Conservation (phyloP, 805 yeast genomes). For the Candida nonsorbophila region DNA sequence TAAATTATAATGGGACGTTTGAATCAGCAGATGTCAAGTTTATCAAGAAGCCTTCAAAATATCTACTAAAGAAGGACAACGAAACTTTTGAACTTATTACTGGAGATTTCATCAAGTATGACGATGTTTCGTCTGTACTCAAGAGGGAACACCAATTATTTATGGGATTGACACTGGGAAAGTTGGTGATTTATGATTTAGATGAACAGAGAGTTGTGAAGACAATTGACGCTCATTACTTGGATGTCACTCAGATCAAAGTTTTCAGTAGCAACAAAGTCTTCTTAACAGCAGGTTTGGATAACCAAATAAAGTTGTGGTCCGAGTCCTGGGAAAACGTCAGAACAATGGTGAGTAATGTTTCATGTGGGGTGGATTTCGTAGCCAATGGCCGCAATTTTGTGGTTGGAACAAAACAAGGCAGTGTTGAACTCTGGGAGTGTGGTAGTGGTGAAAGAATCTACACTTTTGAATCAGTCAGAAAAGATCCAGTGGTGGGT, state of each 20-base stretch:
- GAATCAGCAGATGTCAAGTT: slow-evolving; percentile 1
- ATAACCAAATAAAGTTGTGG: slow-evolving; percentile 61
- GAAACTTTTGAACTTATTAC: slow-evolving; percentile 3
- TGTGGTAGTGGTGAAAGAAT: slow-evolving; percentile 51
- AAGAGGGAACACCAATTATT: slow-evolving; percentile 6
- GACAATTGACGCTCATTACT: slow-evolving; percentile 42
- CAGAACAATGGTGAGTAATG: slow-evolving; percentile 44
- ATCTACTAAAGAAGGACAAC: neutral
- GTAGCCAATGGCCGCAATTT: slow-evolving; percentile 68
- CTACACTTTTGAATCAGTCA: slow-evolving; percentile 23
- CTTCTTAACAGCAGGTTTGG: slow-evolving; percentile 53
- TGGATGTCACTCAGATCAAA: slow-evolving; percentile 36
- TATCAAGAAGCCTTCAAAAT: slow-evolving; percentile 1
- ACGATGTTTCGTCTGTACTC: slow-evolving; percentile 3
- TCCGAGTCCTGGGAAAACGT: slow-evolving; percentile 40
- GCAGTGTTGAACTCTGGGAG: slow-evolving; percentile 62
- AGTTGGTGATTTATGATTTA: slow-evolving; percentile 8
- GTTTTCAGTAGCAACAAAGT: slow-evolving; percentile 68
- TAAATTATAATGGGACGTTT: slow-evolving; percentile 1
- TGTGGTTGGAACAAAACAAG: slow-evolving; percentile 50
- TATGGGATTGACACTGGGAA: slow-evolving; percentile 11
- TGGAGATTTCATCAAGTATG: slow-evolving; percentile 3
- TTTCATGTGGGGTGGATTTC: slow-evolving; percentile 39
- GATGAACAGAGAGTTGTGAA: slow-evolving; percentile 1
- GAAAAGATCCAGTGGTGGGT: slow-evolving; percentile 13